phyloP scores from a whole-genome alignment of 805 yeast species.

The Komagataella mondaviorum region DNA sequence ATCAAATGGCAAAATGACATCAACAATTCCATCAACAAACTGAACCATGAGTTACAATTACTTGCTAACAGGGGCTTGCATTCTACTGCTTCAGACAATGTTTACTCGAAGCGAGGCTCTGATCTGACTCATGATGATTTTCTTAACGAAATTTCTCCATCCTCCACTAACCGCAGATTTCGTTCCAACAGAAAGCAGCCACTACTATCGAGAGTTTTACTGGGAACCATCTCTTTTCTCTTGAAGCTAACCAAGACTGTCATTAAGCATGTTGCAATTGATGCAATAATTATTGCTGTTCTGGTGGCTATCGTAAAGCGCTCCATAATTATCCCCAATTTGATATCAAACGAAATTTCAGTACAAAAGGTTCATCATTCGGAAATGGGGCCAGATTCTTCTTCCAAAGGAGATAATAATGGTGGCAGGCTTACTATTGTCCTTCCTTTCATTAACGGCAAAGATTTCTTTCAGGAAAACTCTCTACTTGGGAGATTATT shows the following conservation, averaged over 20 bases:
- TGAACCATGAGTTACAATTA: slow-evolving; percentile 24
- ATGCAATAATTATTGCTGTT: slow-evolving; percentile 9
- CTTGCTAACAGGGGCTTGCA: slow-evolving; percentile 3
- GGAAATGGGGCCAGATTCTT: background rate
- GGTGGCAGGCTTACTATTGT: background rate
- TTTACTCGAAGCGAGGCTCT: background rate
- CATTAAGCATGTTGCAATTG: slow-evolving; percentile 10
- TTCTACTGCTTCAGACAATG: background rate
- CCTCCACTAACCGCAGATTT: background rate
- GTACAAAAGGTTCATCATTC: background rate
- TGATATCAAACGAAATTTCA: background rate
- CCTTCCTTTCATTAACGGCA: background rate
- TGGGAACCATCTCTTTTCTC: slow-evolving; percentile 2
- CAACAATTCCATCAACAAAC: slow-evolving; percentile 28
- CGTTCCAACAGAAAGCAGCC: background rate
- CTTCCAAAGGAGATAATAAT: background rate
- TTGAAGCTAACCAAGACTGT: slow-evolving; percentile 5
- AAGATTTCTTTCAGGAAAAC: background rate
- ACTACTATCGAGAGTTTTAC: background rate
- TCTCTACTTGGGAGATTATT: background rate
- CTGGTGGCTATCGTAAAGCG: slow-evolving; percentile 6
- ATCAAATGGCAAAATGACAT: slow-evolving; percentile 41
- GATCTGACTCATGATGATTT: background rate
- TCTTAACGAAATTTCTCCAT: background rate
- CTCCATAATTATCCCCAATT: background rate